phyloP scores from a whole-genome alignment of 208 protist species.

The Blastocrithidia nonstop region DNA sequence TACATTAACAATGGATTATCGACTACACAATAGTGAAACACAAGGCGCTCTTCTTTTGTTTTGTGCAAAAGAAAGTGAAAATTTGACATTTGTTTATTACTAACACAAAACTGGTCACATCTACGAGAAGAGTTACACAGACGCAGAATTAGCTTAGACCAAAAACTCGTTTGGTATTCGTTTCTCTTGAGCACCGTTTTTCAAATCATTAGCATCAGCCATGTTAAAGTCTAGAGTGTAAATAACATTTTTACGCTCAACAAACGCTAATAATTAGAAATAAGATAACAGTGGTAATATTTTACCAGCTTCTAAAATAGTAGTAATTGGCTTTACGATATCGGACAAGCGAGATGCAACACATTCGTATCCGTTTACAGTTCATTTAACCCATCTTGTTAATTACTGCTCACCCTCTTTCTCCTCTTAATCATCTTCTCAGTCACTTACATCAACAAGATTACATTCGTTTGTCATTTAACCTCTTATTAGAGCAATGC shows the following conservation, averaged over 20 bases:
- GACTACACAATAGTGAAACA: conserved; percentile 4
- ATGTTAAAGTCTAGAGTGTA: conserved; percentile 49
- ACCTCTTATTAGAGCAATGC: too few species aligned
- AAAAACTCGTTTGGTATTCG: conserved; percentile 31
- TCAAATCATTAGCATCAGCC: conserved; percentile 70
- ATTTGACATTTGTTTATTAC: conserved; percentile 46
- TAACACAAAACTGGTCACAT: conserved; percentile 25
- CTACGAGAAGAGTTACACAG: conserved; percentile 43
- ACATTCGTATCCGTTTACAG: conserved; percentile 26
- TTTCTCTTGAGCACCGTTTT: conserved; percentile 68
- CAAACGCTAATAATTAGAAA: too few species aligned
- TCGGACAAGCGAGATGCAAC: conserved; percentile 42
- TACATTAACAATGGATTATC: conserved; percentile 59
- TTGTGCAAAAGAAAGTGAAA: conserved; percentile 25
- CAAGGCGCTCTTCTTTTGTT: conserved; percentile 52
- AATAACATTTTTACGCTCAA: too few species aligned
- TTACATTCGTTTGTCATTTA: too few species aligned
- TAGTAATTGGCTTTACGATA: conserved; percentile 38
- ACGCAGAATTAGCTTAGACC: conserved; percentile 32
- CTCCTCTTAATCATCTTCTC: too few species aligned
- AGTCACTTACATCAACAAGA: too few species aligned
- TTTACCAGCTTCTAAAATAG: conserved; percentile 9
- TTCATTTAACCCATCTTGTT: conserved; percentile 33
- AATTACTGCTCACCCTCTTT: conserved; percentile 10
- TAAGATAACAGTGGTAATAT: too few species aligned